These are phyloP conservation scores for Eimeria falciformis DNA, from an alignment of 169 alveolate species.

Conservation along the genomic window DNA sequence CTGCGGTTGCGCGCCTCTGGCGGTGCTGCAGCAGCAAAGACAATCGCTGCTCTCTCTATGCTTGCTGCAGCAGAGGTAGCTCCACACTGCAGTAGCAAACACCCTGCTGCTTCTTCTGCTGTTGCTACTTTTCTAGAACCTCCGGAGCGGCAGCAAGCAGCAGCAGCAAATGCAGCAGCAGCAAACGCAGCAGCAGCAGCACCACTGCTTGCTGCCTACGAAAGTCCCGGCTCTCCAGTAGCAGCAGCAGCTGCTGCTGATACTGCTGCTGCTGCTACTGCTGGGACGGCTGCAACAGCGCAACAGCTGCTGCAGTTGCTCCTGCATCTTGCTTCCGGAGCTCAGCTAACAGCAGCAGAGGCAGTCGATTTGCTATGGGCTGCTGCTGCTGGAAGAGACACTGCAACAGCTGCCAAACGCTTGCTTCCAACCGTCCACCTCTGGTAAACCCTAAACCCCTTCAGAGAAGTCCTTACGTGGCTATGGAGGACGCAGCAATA, in stretches of 20 bases:
- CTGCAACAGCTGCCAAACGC: neutral
- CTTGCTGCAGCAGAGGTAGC: conserved; percentile 21
- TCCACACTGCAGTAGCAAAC: neutral
- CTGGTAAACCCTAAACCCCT: neutral
- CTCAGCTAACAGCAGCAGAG: conserved; percentile 8
- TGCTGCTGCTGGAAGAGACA: neutral
- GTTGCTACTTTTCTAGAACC: conserved; percentile 6
- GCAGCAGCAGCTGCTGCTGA: conserved; percentile 41
- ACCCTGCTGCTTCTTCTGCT: conserved; percentile 19
- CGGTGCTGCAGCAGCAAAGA: conserved; percentile 52
- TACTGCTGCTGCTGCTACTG: neutral
- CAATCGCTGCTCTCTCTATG: conserved; percentile 7
- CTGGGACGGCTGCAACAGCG: no score
- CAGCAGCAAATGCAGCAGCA: neutral
- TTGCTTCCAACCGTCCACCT: neutral
- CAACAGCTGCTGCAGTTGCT: conserved; percentile 13
- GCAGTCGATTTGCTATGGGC: neutral
- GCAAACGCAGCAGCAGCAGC: conserved; percentile 27
- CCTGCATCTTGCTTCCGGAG: neutral
- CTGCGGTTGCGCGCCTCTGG: conserved; percentile 51
- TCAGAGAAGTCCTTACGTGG: neutral
- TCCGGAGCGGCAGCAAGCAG: neutral
- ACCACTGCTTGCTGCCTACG: neutral
- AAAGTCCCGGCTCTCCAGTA: neutral
- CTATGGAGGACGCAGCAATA: neutral